Evolutionary conservation across 2,329 filamentous ascomycete species (phyloP).

Genomic region (Verruconis gallopava): DNA sequence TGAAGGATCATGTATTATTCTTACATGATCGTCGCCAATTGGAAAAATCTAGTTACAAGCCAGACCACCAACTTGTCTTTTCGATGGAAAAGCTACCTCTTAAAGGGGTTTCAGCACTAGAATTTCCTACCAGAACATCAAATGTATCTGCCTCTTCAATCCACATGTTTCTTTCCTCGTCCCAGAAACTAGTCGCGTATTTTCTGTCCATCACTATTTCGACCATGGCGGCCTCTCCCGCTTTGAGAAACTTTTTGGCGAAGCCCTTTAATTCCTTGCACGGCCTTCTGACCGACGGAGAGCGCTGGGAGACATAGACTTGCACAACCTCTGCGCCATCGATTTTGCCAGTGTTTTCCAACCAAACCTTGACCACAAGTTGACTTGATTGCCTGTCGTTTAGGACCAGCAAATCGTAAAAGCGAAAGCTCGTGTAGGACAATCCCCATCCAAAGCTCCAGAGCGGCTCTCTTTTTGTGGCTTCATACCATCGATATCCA

Average conservation of each 20-base stretch:
- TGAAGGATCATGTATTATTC: no score
- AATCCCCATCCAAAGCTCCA: constrained; percentile 8
- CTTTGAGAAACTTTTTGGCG: constrained; percentile 48
- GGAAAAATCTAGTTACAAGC: no score
- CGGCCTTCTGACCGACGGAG: constrained; percentile 46
- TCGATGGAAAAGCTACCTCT: neutral
- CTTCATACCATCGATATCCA: constrained; percentile 9
- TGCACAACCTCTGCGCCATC: constrained; percentile 58
- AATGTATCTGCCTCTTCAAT: neutral
- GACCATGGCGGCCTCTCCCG: constrained; percentile 35
- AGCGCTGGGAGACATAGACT: constrained; percentile 50
- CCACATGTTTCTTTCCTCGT: neutral
- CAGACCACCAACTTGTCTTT: neutral
- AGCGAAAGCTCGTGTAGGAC: constrained; percentile 23
- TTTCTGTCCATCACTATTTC: neutral
- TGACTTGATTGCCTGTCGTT: constrained; percentile 20
- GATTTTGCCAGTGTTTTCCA: constrained; percentile 42
- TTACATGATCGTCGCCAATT: no score
- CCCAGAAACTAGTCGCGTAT: neutral
- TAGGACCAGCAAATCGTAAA: constrained; percentile 36
- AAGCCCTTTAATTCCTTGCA: constrained; percentile 55
- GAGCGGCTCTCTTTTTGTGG: neutral
- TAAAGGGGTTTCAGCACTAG: neutral
- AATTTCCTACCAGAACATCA: neutral
- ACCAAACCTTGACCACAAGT: constrained; percentile 45